These are phyloP conservation scores for Schizochytrium sp. DNA, from an alignment of 108 stramenopile genomes.

Conservation along the genomic window DNA sequence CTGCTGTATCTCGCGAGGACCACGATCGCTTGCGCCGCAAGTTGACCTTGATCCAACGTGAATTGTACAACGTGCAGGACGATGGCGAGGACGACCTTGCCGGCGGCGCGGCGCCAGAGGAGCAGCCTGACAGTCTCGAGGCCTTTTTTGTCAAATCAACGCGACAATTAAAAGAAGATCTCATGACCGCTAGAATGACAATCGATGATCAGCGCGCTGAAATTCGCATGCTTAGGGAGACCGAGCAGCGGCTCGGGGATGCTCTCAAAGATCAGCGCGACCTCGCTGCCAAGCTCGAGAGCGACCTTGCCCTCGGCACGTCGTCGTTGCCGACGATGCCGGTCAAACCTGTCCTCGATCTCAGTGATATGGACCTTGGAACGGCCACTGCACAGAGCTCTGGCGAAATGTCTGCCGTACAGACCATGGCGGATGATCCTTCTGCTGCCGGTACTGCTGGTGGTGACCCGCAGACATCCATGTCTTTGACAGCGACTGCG, in stretches of 20 bases:
- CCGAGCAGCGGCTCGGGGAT: neutral
- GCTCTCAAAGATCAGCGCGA: slow-evolving; percentile 5
- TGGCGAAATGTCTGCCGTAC: neutral
- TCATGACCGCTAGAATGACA: neutral
- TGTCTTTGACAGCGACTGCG: neutral
- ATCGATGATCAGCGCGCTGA: neutral
- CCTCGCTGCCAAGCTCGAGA: neutral
- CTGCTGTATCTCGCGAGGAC: neutral
- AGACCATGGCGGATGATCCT: neutral
- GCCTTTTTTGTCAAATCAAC: neutral
- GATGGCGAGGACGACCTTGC: neutral
- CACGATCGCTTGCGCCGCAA: neutral
- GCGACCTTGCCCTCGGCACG: neutral
- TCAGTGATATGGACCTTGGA: neutral
- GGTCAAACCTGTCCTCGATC: neutral
- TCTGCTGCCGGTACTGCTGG: neutral
- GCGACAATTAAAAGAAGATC: slow-evolving; percentile 1
- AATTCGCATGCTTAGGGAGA: neutral
- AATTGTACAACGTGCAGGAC: neutral
- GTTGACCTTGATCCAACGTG: neutral
- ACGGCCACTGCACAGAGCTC: neutral
- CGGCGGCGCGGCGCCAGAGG: neutral
- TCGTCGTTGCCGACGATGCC: neutral
- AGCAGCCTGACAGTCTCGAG: neutral
- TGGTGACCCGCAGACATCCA: too few relatives aligned